These are phyloP conservation scores for Pelargonium citronellum DNA, from an alignment of 441 rosid species.

Conservation along the genomic window DNA sequence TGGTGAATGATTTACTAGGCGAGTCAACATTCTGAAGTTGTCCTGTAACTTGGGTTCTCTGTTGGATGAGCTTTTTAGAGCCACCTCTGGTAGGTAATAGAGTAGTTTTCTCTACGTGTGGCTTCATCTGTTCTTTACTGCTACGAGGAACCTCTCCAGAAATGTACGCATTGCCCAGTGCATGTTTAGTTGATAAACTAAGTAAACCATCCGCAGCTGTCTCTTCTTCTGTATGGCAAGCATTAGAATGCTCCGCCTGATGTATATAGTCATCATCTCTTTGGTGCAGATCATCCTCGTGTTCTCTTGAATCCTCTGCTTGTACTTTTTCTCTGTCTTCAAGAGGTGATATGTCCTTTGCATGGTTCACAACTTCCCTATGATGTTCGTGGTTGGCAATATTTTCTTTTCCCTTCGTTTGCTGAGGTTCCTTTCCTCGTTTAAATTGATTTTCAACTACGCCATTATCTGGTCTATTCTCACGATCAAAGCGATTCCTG, in stretches of 20 bases:
- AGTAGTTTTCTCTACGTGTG: background rate
- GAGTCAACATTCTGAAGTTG: background rate
- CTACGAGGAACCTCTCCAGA: too few relatives aligned
- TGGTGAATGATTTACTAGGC: background rate
- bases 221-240: too few relatives aligned
- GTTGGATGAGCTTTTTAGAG: background rate
- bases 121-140: background rate
- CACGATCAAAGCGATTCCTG: constrained; percentile 3
- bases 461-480: constrained; percentile 10
- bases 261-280: background rate
- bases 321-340: background rate
- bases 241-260: too few relatives aligned
- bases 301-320: background rate
- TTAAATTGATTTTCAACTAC: constrained; percentile 6
- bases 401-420: background rate
- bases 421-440: background rate
- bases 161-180: too few relatives aligned
- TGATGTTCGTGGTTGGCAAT: background rate
- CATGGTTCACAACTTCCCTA: background rate
- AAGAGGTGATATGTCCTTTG: background rate
- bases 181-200: too few relatives aligned
- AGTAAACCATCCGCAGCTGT: too few relatives aligned
- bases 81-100: background rate
- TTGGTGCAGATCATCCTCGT: background rate
- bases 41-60: background rate